A percentile compares a stretch with the other conserved stretches of the same genome.
These are phyloP conservation scores for Penicillium thymicola DNA, from an alignment of 2,329 filamentous ascomycete genomes.

Conservation along the genomic window DNA sequence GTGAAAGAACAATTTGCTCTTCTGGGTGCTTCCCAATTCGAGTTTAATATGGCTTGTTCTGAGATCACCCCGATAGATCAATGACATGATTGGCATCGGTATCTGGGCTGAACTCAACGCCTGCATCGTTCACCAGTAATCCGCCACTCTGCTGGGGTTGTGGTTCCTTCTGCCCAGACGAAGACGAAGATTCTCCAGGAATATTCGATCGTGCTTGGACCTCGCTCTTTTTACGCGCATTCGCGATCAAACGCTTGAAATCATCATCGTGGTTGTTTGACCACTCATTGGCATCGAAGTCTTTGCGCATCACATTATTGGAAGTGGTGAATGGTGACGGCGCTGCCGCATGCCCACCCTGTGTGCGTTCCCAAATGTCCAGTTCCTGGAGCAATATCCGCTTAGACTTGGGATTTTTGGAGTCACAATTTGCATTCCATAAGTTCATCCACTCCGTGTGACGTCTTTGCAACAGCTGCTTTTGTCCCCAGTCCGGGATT, in stretches of 20 bases:
- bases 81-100: neutral
- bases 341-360: slow-evolving; percentile 59
- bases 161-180: slow-evolving; percentile 1
- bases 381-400: slow-evolving; percentile 72
- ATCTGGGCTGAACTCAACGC: slow-evolving; percentile 1
- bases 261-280: slow-evolving; percentile 67
- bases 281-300: slow-evolving; percentile 80
- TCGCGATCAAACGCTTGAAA: slow-evolving; percentile 76
- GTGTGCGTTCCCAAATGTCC: slow-evolving; percentile 80
- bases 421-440: slow-evolving; percentile 97
- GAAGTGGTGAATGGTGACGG: slow-evolving; percentile 19
- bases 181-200: slow-evolving; percentile 16
- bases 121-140: neutral
- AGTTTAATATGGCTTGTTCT: neutral
- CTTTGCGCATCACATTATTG: slow-evolving; percentile 70
- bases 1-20: neutral
- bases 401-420: slow-evolving; percentile 67
- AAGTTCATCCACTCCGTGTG: slow-evolving; percentile 93
- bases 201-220: slow-evolving; percentile 27
- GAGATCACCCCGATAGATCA: slow-evolving; percentile 10
- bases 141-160: neutral
- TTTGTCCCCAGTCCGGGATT: slow-evolving; percentile 67
- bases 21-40: neutral
- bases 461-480: slow-evolving; percentile 68
- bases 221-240: slow-evolving; percentile 59